phyloP scores from a whole-genome alignment of 192 early-diverging fungal genomes.

The Backusella macrospora region DNA sequence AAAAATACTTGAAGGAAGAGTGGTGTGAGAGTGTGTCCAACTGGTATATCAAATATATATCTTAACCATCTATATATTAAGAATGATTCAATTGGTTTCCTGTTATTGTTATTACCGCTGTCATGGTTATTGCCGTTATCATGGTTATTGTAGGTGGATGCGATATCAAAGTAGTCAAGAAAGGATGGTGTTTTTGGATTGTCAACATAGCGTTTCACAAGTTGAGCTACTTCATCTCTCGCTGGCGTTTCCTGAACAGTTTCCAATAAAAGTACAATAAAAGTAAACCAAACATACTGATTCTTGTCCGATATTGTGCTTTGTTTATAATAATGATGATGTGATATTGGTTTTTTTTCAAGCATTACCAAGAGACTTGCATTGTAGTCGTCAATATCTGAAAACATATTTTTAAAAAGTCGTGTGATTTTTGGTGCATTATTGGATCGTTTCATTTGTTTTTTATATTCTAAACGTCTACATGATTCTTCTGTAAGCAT shows the following conservation, averaged over 20 bases:
- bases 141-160: constrained; percentile 14
- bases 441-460: background rate
- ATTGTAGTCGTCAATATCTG: constrained; percentile 39
- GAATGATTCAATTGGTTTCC: constrained; percentile 48
- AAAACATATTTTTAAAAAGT: constrained; percentile 40
- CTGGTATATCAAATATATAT: constrained; percentile 43
- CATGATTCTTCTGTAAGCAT: constrained; percentile 18
- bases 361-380: constrained; percentile 49
- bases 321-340: constrained; percentile 39
- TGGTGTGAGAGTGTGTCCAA: constrained; percentile 43
- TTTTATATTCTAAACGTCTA: constrained; percentile 11
- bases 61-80: constrained; percentile 51
- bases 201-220: background rate
- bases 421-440: constrained; percentile 17
- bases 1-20: constrained; percentile 55
- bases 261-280: constrained; percentile 45
- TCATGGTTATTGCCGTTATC: constrained; percentile 21
- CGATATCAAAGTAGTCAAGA: constrained; percentile 34
- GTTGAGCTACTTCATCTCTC: constrained; percentile 30
- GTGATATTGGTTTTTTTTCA: constrained; percentile 46
- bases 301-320: constrained; percentile 27
- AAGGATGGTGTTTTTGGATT: background rate
- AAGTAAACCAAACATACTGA: constrained; percentile 49
- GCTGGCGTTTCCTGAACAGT: constrained; percentile 39
- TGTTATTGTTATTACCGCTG: too few relatives aligned